These are phyloP conservation scores for Jimgerdemannia flammicorona DNA, from an alignment of 192 early-diverging fungal species.

Conservation along the genomic window DNA sequence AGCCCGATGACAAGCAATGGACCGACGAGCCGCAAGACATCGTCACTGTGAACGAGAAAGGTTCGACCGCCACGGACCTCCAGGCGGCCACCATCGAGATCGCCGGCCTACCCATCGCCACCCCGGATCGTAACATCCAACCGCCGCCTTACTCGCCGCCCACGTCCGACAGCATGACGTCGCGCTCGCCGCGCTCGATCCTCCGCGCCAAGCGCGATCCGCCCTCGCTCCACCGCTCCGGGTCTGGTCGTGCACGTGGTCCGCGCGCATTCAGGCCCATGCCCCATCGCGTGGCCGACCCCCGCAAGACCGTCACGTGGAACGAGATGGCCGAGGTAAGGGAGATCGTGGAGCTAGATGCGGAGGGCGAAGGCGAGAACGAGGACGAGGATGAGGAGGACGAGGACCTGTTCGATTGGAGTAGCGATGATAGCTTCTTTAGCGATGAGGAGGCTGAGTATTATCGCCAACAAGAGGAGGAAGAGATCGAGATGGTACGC, in stretches of 20 bases:
- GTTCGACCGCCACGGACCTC: not conserved
- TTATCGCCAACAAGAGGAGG: not conserved
- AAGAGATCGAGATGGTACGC: not conserved
- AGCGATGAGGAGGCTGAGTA: not conserved
- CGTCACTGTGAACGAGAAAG: not conserved
- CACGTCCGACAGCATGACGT: too few relatives aligned
- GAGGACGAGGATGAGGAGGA: not conserved
- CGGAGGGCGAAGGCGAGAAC: not conserved
- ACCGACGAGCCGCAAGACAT: too few relatives aligned
- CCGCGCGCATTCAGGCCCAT: too few relatives aligned
- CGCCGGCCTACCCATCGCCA: not conserved
- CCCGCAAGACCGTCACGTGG: constrained; percentile 1
- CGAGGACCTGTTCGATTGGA: not conserved
- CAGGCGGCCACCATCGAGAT: not conserved
- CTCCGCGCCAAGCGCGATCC: not conserved
- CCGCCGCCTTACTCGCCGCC: too few relatives aligned
- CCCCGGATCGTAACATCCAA: too few relatives aligned
- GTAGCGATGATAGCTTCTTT: not conserved
- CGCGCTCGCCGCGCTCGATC: not conserved
- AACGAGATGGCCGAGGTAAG: not conserved
- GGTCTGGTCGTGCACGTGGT: not conserved
- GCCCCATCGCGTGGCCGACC: not conserved
- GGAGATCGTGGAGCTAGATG: not conserved
- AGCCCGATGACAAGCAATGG: not conserved
- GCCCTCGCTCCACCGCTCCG: not conserved